phyloP scores from a whole-genome alignment of 2,329 filamentous ascomycete species.

The Lachnellula subtilissima region DNA sequence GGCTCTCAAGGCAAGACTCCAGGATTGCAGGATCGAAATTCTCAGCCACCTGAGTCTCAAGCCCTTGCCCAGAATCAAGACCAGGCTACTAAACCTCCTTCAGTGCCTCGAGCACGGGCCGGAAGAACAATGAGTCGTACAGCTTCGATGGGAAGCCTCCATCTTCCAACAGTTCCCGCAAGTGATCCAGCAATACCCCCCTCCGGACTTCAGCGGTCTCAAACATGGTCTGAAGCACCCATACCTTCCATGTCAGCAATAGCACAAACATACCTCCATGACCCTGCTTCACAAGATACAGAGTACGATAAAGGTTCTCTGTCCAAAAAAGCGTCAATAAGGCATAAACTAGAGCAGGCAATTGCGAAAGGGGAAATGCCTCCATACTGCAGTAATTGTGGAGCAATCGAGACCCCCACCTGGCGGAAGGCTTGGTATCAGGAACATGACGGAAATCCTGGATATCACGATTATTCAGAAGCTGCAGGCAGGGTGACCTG shows the following conservation, averaged over 20 bases:
- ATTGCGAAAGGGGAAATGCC: conserved; percentile 81
- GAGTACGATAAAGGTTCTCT: conserved; percentile 3
- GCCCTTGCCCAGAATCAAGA: not conserved
- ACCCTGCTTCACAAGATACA: not conserved
- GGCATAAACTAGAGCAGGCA: conserved; percentile 55
- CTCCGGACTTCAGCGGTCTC: conserved; percentile 35
- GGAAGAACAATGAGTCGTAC: conserved; percentile 33
- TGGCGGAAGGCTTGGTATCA: conserved; percentile 94
- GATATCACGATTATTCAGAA: conserved; percentile 65
- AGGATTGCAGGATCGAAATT: not conserved
- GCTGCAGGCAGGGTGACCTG: conserved; percentile 70
- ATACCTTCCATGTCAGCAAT: conserved; percentile 3
- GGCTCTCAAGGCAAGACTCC: not conserved
- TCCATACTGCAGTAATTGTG: conserved; percentile 86
- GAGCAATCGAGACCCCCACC: conserved; percentile 90
- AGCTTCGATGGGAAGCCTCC: conserved; percentile 29
- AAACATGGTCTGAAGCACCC: conserved; percentile 40
- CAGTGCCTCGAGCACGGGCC: conserved; percentile 34
- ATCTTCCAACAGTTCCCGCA: conserved; percentile 37
- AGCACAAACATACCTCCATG: not conserved
- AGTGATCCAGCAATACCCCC: conserved; percentile 48
- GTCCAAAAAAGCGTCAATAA: conserved; percentile 29
- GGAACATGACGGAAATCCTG: conserved; percentile 63
- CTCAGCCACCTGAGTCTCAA: not conserved
- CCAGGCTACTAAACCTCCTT: conserved; percentile 2